Conservation (phyloP, 1,284 basidiomycete genomes). For the Cryptococcus sp. region DNA sequence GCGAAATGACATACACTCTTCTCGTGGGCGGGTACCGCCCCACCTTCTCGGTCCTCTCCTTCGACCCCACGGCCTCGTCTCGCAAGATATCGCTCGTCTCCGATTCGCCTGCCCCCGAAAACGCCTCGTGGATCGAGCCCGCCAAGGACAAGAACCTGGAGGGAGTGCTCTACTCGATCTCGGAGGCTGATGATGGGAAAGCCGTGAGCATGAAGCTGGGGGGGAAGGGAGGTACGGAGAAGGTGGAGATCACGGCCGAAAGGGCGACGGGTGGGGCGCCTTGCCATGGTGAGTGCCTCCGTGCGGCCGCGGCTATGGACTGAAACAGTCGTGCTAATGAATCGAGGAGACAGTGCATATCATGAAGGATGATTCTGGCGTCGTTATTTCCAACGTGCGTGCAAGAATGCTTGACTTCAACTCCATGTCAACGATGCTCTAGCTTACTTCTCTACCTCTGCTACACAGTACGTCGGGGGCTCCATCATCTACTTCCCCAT, state of each 20-base stretch:
- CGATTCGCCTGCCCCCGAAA: constrained; percentile 28
- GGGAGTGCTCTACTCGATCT: constrained; percentile 33
- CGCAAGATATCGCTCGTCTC: constrained; percentile 25
- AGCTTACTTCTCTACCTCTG: background rate
- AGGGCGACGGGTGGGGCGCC: constrained; percentile 33
- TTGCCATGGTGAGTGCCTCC: constrained; percentile 35
- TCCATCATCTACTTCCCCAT: constrained; percentile 36
- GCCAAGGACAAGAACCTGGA: constrained; percentile 3
- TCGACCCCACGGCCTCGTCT: constrained; percentile 28
- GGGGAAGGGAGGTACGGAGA: constrained; percentile 20
- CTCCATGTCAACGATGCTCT: background rate
- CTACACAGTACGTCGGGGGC: constrained; percentile 30
- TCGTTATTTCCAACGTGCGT: constrained; percentile 43
- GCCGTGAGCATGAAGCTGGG: constrained; percentile 28
- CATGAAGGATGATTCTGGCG: constrained; percentile 42
- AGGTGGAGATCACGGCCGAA: constrained; percentile 31
- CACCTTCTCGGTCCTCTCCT: constrained; percentile 29
- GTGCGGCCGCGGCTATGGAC: background rate
- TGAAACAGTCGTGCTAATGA: background rate
- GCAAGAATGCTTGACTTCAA: background rate
- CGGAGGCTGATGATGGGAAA: constrained; percentile 34
- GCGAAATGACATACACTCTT: constrained; percentile 30
- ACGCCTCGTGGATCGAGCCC: constrained; percentile 44
- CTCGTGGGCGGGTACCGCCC: constrained; percentile 41
- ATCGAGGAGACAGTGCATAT: constrained; percentile 28